Percentiles rank a stretch among this genome's conserved stretches.
Conservation (phyloP, 257 asterid genomes). For the Fraxinus quadrangulata region DNA sequence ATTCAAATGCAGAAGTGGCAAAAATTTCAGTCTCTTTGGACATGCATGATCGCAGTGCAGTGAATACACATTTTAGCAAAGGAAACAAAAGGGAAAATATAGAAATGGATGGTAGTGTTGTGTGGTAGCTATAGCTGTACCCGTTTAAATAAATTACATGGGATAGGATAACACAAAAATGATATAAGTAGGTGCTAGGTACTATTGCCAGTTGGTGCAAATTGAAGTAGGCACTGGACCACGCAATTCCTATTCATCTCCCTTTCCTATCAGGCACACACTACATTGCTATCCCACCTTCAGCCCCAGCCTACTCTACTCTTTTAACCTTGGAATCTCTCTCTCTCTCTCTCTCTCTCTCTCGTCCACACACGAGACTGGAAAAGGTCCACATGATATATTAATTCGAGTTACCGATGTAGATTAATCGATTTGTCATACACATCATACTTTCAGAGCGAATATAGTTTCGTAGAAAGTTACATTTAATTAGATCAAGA, state of each 20-base stretch:
- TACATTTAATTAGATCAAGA: too few relatives aligned
- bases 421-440: too few relatives aligned
- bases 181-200: not conserved
- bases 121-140: not conserved
- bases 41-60: not conserved
- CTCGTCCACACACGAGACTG: too few relatives aligned
- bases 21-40: not conserved
- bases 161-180: not conserved
- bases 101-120: not conserved
- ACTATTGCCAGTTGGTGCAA: constrained; percentile 28
- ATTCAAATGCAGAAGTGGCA: not conserved
- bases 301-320: constrained; percentile 3
- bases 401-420: too few relatives aligned
- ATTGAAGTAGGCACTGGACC: constrained; percentile 18
- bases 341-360: too few relatives aligned
- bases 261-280: not conserved
- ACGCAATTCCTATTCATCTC: not conserved
- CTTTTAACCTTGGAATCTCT: not conserved
- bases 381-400: too few relatives aligned
- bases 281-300: not conserved
- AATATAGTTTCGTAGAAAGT: too few relatives aligned
- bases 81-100: not conserved
- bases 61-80: not conserved
- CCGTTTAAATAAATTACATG: not conserved
- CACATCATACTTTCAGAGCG: too few relatives aligned